Evolutionary conservation across 441 rosid genomes (phyloP).

Genomic region (Jatropha podagrica): DNA sequence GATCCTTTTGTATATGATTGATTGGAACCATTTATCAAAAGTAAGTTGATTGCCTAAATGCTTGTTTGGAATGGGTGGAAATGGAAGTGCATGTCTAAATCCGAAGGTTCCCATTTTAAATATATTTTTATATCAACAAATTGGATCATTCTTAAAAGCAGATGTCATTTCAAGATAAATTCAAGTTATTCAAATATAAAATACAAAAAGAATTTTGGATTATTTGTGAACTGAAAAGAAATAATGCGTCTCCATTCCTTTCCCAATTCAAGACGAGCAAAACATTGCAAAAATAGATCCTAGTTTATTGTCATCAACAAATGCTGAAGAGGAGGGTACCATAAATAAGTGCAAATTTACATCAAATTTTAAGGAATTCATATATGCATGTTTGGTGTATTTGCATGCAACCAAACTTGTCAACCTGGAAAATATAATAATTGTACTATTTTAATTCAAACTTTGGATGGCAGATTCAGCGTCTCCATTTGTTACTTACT

Average conservation of each 20-base stretch:
- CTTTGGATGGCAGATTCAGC: constrained; percentile 64
- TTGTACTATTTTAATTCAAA: constrained; percentile 24
- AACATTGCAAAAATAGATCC: neutral
- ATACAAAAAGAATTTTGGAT: too few relatives aligned
- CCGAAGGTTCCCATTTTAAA: too few relatives aligned
- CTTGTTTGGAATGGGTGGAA: too few relatives aligned
- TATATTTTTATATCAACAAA: too few relatives aligned
- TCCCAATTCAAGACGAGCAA: too few relatives aligned
- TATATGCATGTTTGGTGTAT: neutral
- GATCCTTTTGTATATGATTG: neutral
- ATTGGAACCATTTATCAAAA: neutral
- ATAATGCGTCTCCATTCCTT: too few relatives aligned
- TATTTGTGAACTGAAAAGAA: too few relatives aligned
- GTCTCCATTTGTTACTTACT: constrained; percentile 74
- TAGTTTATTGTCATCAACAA: neutral
- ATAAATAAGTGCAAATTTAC: neutral
- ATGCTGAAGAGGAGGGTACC: neutral
- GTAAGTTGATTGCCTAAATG: neutral
- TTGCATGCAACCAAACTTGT: neutral
- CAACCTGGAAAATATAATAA: constrained; percentile 13
- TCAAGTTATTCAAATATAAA: too few relatives aligned
- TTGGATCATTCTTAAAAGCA: too few relatives aligned
- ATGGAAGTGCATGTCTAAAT: too few relatives aligned
- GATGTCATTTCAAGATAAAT: too few relatives aligned
- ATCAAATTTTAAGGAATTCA: neutral